Conservation (phyloP, 2,329 filamentous ascomycete species). For the Neonectria ditissima region DNA sequence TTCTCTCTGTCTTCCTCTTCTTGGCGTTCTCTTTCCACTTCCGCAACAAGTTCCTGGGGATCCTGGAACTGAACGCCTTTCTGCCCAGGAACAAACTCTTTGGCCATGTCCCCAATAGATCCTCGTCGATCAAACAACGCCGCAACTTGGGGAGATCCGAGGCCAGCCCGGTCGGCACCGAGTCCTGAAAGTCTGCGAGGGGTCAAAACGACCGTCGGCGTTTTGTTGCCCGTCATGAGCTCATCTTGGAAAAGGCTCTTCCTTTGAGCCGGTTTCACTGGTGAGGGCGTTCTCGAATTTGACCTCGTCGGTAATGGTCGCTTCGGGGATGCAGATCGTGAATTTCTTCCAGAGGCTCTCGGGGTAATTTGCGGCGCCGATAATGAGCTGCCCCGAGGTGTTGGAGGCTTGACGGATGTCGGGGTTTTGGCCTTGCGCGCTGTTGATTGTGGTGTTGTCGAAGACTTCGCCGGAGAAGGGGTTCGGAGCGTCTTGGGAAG, state of each 20-base stretch:
- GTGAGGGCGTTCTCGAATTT: slow-evolving; percentile 41
- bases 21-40: slow-evolving; percentile 70
- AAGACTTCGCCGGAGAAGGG: slow-evolving; percentile 41
- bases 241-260: slow-evolving; percentile 65
- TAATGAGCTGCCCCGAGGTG: slow-evolving; percentile 36
- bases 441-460: slow-evolving; percentile 36
- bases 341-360: slow-evolving; percentile 21
- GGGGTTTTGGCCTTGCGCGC: slow-evolving; percentile 38
- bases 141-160: slow-evolving; percentile 80
- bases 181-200: slow-evolving; percentile 73
- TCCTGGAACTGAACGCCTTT: slow-evolving; percentile 72
- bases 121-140: slow-evolving; percentile 77
- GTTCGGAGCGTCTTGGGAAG: slow-evolving; percentile 38
- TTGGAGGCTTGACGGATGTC: slow-evolving; percentile 40
- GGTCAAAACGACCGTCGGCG: slow-evolving; percentile 72
- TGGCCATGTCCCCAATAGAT: slow-evolving; percentile 76
- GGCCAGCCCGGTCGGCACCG: slow-evolving; percentile 75
- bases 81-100: slow-evolving; percentile 70
- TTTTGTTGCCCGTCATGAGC: slow-evolving; percentile 65
- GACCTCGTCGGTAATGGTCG: slow-evolving; percentile 28
- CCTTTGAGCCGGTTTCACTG: slow-evolving; percentile 42
- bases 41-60: slow-evolving; percentile 70
- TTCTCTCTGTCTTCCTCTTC: slow-evolving; percentile 73
- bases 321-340: slow-evolving; percentile 39
- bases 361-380: slow-evolving; percentile 31